phyloP scores from a whole-genome alignment of 2,329 filamentous ascomycete genomes.

The Setomelanomma holmii region DNA sequence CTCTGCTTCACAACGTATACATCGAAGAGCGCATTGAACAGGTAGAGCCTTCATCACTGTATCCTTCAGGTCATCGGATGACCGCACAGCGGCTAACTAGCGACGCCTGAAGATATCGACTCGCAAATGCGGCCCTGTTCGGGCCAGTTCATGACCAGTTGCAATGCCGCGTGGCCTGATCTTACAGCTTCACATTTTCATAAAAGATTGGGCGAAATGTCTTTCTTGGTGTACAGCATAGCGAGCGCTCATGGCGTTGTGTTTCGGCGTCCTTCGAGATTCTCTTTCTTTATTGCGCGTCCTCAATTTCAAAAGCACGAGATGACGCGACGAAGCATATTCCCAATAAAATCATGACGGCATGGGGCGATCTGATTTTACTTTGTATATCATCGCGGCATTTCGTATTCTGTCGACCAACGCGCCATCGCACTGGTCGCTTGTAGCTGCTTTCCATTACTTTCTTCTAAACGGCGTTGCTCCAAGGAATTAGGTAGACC shows the following conservation, averaged over 20 bases:
- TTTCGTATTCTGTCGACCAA: constrained; percentile 7
- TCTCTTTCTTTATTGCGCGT: constrained; percentile 18
- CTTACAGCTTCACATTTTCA: constrained; percentile 7
- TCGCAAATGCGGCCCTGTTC: neutral
- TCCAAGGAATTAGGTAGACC: constrained; percentile 11
- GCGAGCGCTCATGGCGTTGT: constrained; percentile 44
- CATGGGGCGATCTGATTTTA: constrained; percentile 15
- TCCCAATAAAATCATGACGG: constrained; percentile 35
- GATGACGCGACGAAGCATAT: constrained; percentile 39
- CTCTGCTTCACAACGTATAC: constrained; percentile 37
- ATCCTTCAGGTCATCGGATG: constrained; percentile 48
- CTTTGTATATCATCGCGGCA: constrained; percentile 31
- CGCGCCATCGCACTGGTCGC: neutral
- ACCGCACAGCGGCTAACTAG: constrained; percentile 19
- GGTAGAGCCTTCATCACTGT: constrained; percentile 44
- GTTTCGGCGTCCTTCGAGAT: constrained; percentile 24
- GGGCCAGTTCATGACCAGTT: constrained; percentile 4
- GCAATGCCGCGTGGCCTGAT: constrained; percentile 6
- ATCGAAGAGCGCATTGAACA: constrained; percentile 45
- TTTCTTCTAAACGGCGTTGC: neutral
- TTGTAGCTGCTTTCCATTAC: neutral
- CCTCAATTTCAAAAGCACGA: constrained; percentile 37
- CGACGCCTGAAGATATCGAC: no score
- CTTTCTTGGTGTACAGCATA: constrained; percentile 43
- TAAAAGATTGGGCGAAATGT: constrained; percentile 23